These are phyloP conservation scores for Alternaria incomplexa DNA, from an alignment of 2,329 filamentous ascomycete species.

Conservation along the genomic window DNA sequence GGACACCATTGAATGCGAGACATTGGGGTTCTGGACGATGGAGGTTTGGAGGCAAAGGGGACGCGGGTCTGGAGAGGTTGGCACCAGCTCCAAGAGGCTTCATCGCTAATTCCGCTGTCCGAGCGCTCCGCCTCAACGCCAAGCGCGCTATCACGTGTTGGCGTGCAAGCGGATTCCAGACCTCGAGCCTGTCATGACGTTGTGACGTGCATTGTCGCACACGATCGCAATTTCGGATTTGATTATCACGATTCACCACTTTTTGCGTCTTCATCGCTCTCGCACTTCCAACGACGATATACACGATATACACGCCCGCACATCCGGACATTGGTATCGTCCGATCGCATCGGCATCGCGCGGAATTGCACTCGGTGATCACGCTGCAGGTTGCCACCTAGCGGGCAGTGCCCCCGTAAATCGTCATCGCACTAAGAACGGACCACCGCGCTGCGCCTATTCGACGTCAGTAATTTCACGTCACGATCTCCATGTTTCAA, in stretches of 20 bases:
- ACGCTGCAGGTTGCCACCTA: slow-evolving; percentile 8
- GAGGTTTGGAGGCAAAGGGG: not conserved
- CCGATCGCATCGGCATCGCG: not conserved
- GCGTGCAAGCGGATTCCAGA: not conserved
- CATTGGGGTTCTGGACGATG: slow-evolving; percentile 18
- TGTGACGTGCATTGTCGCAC: not conserved
- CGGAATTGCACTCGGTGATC: slow-evolving; percentile 1
- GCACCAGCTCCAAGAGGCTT: not conserved
- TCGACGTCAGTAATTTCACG: not conserved
- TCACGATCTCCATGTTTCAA: not conserved
- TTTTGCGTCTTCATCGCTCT: not conserved
- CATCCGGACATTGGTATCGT: not conserved
- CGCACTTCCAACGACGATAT: not conserved
- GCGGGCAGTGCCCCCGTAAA: slow-evolving; percentile 1
- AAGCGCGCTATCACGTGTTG: slow-evolving; percentile 12
- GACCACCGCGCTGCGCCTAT: not conserved
- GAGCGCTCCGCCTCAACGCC: slow-evolving; percentile 14
- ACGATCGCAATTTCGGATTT: no score
- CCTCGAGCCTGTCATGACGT: slow-evolving; percentile 5
- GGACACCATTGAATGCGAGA: slow-evolving; percentile 29
- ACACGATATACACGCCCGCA: not conserved
- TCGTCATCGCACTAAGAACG: slow-evolving; percentile 4
- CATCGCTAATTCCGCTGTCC: slow-evolving; percentile 14
- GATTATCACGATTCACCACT: not conserved
- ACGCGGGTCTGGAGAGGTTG: slow-evolving; percentile 1